Evolutionary conservation across 169 alveolate genomes (phyloP).

Genomic region (Amoebophrya sp.): DNA sequence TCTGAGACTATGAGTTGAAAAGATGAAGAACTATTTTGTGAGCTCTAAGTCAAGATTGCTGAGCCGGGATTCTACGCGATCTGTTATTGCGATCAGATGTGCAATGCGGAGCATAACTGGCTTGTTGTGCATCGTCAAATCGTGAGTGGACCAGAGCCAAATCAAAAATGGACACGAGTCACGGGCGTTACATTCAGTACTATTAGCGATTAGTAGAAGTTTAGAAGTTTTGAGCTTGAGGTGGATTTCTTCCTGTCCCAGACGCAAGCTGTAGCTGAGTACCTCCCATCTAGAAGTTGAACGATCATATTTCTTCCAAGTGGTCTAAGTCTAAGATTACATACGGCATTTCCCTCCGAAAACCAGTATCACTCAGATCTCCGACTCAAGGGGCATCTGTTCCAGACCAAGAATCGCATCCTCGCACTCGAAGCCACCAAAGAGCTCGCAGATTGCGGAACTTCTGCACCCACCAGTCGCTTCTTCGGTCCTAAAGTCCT

Average conservation of each 20-base stretch:
- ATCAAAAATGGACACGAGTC: not conserved
- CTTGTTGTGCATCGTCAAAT: not conserved
- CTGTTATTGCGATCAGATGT: not conserved
- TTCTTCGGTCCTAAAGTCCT: conserved; percentile 14
- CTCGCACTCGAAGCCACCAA: conserved; percentile 12
- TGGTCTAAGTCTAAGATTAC: too few relatives aligned
- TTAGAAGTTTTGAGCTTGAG: too few relatives aligned
- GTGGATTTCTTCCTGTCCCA: too few relatives aligned
- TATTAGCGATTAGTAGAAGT: too few relatives aligned
- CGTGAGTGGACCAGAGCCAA: not conserved
- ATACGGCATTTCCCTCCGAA: too few relatives aligned
- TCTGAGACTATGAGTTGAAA: too few relatives aligned
- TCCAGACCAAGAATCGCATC: not conserved
- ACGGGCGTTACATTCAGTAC: conserved; percentile 10
- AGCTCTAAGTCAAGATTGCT: too few relatives aligned
- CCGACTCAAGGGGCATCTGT: not conserved
- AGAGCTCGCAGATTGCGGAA: not conserved
- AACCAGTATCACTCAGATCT: too few relatives aligned
- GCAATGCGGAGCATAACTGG: not conserved
- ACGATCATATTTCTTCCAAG: too few relatives aligned
- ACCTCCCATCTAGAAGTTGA: too few relatives aligned
- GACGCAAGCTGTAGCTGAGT: too few relatives aligned
- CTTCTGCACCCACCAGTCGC: not conserved
- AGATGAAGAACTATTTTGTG: too few relatives aligned
- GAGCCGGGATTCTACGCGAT: conserved; percentile 19